phyloP scores from a whole-genome alignment of 805 yeast genomes.

The Metschnikowia aberdeeniae region DNA sequence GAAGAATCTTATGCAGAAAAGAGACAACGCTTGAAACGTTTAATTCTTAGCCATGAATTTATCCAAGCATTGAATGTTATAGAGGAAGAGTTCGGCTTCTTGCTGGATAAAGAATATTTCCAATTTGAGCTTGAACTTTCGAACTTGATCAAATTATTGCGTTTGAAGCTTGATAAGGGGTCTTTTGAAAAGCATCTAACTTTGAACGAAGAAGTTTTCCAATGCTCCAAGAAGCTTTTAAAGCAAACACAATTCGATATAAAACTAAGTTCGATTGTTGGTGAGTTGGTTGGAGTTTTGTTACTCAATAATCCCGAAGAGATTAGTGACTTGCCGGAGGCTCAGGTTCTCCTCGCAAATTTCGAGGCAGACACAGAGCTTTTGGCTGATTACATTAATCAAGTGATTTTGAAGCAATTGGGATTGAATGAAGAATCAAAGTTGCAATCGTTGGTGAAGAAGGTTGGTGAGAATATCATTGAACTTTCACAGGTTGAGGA shows the following conservation, averaged over 20 bases:
- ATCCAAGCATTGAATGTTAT: conserved; percentile 7
- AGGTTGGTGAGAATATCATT: conserved; percentile 29
- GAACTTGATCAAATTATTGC: conserved; percentile 23
- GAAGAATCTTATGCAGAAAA: conserved; percentile 4
- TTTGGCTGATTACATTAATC: conserved; percentile 21
- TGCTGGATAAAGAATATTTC: conserved; percentile 8
- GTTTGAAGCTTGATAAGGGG: conserved; percentile 18
- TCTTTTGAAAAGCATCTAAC: conserved; percentile 19
- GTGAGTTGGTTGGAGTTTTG: conserved; percentile 12
- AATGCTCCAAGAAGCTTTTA: background rate
- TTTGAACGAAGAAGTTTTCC: conserved; percentile 12
- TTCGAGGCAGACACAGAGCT: conserved; percentile 20
- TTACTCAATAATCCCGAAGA: conserved; percentile 6
- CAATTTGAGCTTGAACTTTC: conserved; percentile 26
- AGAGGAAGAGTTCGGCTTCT: conserved; percentile 3
- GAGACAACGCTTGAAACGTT: conserved; percentile 5
- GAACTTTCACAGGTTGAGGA: conserved; percentile 29
- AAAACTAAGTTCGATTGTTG: background rate
- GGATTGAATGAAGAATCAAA: conserved; percentile 27
- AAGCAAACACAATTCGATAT: background rate
- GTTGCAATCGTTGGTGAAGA: conserved; percentile 29
- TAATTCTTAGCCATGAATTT: conserved; percentile 8
- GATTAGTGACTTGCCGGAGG: conserved; percentile 8
- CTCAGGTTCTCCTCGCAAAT: conserved; percentile 16
- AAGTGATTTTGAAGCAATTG: conserved; percentile 20